Evolutionary conservation across 768 basidiomycete genomes (phyloP).

Genomic region (Tulasnella sp.): DNA sequence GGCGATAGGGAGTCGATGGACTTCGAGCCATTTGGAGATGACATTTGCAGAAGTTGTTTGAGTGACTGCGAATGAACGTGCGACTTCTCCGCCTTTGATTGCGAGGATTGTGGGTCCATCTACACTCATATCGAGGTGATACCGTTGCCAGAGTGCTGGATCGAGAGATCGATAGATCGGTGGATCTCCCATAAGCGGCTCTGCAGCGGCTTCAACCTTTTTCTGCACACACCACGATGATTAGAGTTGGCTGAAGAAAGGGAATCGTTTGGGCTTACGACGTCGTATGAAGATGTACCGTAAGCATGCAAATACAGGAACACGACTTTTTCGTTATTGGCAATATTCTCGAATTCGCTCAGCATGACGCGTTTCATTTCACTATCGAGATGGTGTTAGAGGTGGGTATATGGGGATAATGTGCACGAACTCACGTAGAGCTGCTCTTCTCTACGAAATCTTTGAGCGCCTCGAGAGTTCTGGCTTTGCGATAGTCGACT

Average conservation of each 20-base stretch:
- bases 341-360: conserved; percentile 30
- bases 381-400: conserved; percentile 22
- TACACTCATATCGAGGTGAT: no score
- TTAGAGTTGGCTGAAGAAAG: not conserved
- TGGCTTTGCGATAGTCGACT: conserved; percentile 62
- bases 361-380: conserved; percentile 30
- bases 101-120: conserved; percentile 18
- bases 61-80: conserved; percentile 13
- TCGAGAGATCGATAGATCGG: conserved; percentile 35
- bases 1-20: conserved; percentile 58
- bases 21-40: conserved; percentile 41
- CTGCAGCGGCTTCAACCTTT: conserved; percentile 42
- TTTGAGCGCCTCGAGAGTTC: conserved; percentile 58
- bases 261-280: conserved; percentile 21
- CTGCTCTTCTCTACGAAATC: conserved; percentile 52
- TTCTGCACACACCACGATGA: conserved; percentile 27
- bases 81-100: conserved; percentile 11
- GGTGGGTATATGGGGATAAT: not conserved
- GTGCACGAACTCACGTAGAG: conserved; percentile 40
- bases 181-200: conserved; percentile 38
- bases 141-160: conserved; percentile 26
- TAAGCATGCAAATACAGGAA: conserved; percentile 45
- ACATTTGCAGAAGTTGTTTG: not conserved
- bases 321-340: conserved; percentile 38
- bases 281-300: conserved; percentile 23